phyloP scores from a whole-genome alignment of 2,329 filamentous ascomycete species.

The Blastomyces silverae region DNA sequence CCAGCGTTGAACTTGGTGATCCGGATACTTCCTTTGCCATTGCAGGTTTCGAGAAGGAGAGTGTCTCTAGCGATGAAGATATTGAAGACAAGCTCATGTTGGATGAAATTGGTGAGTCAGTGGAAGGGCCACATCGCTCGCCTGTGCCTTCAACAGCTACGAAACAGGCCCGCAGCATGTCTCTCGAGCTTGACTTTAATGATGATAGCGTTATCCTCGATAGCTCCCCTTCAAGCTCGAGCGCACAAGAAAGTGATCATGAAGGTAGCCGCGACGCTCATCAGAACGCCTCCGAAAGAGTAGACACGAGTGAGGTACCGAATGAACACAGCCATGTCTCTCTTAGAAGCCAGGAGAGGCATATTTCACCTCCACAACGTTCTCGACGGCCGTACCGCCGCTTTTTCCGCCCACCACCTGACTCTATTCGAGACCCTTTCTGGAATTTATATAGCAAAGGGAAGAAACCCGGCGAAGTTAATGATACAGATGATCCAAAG shows the following conservation, averaged over 20 bases:
- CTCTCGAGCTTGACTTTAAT: background rate
- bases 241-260: background rate
- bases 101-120: slow-evolving; percentile 8
- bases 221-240: background rate
- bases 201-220: background rate
- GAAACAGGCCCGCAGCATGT: background rate
- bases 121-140: background rate
- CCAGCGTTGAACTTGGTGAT: slow-evolving; percentile 36
- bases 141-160: background rate
- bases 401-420: slow-evolving; percentile 1
- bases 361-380: slow-evolving; percentile 1
- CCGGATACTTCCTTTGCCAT: slow-evolving; percentile 20
- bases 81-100: background rate
- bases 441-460: slow-evolving; percentile 1
- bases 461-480: background rate
- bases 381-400: background rate
- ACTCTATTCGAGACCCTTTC: background rate
- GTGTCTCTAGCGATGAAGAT: slow-evolving; percentile 5
- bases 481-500: slow-evolving; percentile 2
- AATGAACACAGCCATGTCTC: background rate
- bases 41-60: slow-evolving; percentile 4
- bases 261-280: background rate
- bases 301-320: too few relatives aligned
- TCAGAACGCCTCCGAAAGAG: background rate
- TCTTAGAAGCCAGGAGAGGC: background rate